Base-by-base conservation (phyloP, 2,329 filamentous ascomycete genomes). In the Penicillium nordicum region DNA sequence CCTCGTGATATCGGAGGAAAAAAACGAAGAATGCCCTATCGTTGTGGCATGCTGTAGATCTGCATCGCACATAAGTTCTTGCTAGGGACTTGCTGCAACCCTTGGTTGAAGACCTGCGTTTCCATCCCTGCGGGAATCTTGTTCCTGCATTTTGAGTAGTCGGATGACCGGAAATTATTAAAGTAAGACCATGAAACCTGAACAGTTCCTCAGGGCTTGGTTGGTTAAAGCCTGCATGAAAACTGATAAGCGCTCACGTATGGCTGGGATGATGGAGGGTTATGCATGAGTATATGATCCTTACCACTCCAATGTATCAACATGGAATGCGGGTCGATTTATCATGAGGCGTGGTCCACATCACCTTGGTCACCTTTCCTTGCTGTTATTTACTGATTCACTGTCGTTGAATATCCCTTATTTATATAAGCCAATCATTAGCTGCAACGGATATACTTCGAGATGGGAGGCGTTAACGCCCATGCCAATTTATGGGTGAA, bases 281-380 rank as follows among this genome's bases (percentile, higher is more conserved):
- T 18, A 34, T 9, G 11, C 36, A 34, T 38, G 37, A 40, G 12
- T 55, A 50, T 47, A 43, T 9, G 37, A 11, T 16, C 32, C 21
- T 38, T 50, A 37, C 40, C 49, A 45, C 30, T 43, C 34, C 9
- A 49, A 34, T 5, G 45, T 30, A n/a, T 29, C 37, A 25, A 36
- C 18, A 25, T 57, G 54, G 58, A 61, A 63, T 63, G 60, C 52
- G 43, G 8, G 21, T 32, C 40, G 0, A 25, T 29, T 14, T 16
- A 16, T 38, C 10, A n/a, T 32, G 18, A 32, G 12, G 43, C 29
- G 18, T 34, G 5, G 9, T 5, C 9, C 12, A 37, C 41, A 16
- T 45, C 16, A n/a, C 7, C 14, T 30, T 21, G n/a, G n/a, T 12
- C 21, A 42, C 25, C 41, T 54, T 29, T 10, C 38, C 38, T 50